Conservation (phyloP, 148 eudicot species). For the Rhododendron kiyosumense region DNA sequence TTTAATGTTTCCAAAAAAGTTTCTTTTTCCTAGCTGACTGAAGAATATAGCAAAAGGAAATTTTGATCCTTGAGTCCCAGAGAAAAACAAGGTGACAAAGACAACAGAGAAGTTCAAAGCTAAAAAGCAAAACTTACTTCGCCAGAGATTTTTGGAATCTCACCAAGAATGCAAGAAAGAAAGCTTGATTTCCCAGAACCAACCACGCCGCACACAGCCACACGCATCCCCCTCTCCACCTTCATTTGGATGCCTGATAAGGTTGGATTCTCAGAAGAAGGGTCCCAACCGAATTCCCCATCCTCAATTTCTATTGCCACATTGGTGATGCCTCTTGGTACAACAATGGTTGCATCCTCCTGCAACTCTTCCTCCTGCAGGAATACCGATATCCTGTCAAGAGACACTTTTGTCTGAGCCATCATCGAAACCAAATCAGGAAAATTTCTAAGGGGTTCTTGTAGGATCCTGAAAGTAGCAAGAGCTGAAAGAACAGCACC, state of each 20-base stretch:
- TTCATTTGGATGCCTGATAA: constrained; percentile 60
- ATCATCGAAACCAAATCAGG: constrained; percentile 85
- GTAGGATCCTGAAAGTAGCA: constrained; percentile 86
- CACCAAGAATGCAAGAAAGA: constrained; percentile 92
- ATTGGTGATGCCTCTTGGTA: constrained; percentile 54
- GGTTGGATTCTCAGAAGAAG: constrained; percentile 46
- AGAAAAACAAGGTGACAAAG: not conserved
- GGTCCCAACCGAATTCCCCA: constrained; percentile 78
- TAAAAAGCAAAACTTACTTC: constrained; percentile 52
- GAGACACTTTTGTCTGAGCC: constrained; percentile 90
- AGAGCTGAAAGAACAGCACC: constrained; percentile 83
- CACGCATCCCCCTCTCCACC: constrained; percentile 70
- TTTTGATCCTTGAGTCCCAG: not conserved
- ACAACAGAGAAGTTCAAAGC: constrained; percentile 11
- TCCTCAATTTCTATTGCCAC: constrained; percentile 67
- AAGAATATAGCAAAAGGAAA: not conserved
- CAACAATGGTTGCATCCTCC: constrained; percentile 49
- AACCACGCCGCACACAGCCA: constrained; percentile 90
- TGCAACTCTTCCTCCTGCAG: constrained; percentile 72
- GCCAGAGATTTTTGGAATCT: constrained; percentile 82
- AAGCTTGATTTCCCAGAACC: constrained; percentile 95
- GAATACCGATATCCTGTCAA: constrained; percentile 71
- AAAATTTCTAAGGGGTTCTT: constrained; percentile 82
- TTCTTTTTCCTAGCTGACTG: not conserved
- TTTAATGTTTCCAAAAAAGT: not conserved